A percentile compares a stretch with the other conserved stretches of the same genome.
Conservation (phyloP, 2,329 filamentous ascomycete genomes). For the Arthrobotrys musiformis region DNA sequence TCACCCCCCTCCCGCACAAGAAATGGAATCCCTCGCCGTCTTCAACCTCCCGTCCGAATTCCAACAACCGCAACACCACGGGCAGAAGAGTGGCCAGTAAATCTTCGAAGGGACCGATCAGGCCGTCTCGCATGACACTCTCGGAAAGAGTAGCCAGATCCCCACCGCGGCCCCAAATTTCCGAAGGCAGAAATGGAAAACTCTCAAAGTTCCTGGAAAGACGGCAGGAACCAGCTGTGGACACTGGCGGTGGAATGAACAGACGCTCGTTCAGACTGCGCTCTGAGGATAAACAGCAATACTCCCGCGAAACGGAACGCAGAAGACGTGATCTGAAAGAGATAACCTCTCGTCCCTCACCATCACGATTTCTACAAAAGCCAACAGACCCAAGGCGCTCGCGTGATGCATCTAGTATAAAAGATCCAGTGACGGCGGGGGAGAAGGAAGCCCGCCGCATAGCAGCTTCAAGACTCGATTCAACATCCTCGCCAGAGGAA, state of each 20-base stretch:
- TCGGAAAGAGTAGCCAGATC: conserved; percentile 68
- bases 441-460: background rate
- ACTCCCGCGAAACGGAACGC: conserved; percentile 22
- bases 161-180: conserved; percentile 59
- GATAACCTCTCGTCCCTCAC: conserved; percentile 22
- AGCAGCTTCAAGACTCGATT: background rate
- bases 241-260: conserved; percentile 50
- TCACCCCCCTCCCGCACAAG: background rate
- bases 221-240: conserved; percentile 63
- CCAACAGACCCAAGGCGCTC: too few relatives aligned
- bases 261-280: conserved; percentile 33
- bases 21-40: background rate
- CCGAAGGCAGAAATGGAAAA: conserved; percentile 58
- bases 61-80: too few relatives aligned
- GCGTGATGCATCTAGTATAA: background rate
- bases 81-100: too few relatives aligned
- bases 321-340: conserved; percentile 24
- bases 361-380: conserved; percentile 39
- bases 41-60: background rate
- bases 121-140: conserved; percentile 70
- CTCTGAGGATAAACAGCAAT: conserved; percentile 38
- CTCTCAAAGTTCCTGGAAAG: conserved; percentile 64
- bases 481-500: background rate
- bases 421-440: background rate
- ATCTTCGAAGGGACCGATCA: too few relatives aligned